Base-by-base conservation (phyloP, 1,139 yeast species). In the Pneumocystis canis region DNA sequence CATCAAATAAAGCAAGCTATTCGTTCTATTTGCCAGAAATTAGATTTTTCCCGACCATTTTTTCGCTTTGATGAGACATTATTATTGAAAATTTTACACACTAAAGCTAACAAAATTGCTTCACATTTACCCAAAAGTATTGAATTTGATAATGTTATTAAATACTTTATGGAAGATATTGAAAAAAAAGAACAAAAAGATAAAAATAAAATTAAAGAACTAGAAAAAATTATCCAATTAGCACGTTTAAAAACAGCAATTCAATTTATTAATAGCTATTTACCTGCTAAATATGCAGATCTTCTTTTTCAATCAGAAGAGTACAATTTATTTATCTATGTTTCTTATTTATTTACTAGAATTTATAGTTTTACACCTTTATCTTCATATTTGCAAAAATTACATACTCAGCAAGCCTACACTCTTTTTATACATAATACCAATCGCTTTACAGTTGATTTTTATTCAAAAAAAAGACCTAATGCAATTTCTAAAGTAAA, bases 231-330 rank as follows among this genome's bases (percentile, higher is more conserved):
- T 14, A 47, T 47, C 54, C 31, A 47, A 47, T 47, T 47, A 25
- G 54, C 54, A 25, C 54, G 54, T 25, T 25, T 47, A 25, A 47
- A 25, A n/a, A 25, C 54, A 47, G 54, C 54, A 47, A 47, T 47
- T 16, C 54, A 47, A 25, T 47, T 47, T 3, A 47, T 47, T 47
- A 47, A 47, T 47, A 47, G 30, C n/a, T 47, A 47, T 11, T 47
- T 47, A 47, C 54, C 54, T 28, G 9, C 14, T 20, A 47, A 47
- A 47, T 47, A 47, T 25, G 54, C 20, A 47, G 25, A 47, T 25
- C 54, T 47, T 47, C 54, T 47, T 47, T 31, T 47, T 47, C 54
- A 47, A 25, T 47, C 54, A 47, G 54, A 47, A 47, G 54, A 47
- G 54, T 47, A 47, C n/a, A 47, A 25, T 7, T 9, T 47, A 47